Evolutionary conservation across 345 rosid species (phyloP).

Genomic region (Linum lewisii): DNA sequence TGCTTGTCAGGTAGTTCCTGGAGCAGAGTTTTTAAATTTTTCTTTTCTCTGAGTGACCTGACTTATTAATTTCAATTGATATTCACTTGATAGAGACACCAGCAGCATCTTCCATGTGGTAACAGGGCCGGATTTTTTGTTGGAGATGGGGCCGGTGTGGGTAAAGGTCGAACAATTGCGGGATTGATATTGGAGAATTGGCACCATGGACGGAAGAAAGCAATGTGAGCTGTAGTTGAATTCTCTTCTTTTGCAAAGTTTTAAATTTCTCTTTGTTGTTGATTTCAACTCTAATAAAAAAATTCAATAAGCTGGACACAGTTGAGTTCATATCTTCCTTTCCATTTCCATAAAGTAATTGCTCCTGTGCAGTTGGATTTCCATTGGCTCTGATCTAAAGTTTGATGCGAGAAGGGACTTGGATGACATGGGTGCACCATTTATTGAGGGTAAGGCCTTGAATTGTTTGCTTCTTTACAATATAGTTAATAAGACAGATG

Average conservation of each 20-base stretch:
- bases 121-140: slow-evolving; percentile 88
- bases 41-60: slow-evolving; percentile 13
- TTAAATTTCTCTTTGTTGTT: neutral
- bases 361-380: slow-evolving; percentile 77
- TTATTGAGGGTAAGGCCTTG: slow-evolving; percentile 50
- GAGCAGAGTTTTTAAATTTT: slow-evolving; percentile 17
- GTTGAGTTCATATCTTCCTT: slow-evolving; percentile 1
- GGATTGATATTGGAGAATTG: slow-evolving; percentile 97
- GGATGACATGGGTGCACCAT: slow-evolving; percentile 88
- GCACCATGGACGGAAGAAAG: slow-evolving; percentile 73
- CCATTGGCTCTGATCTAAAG: slow-evolving; percentile 95
- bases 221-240: slow-evolving; percentile 52
- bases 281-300: neutral
- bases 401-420: slow-evolving; percentile 95
- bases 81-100: slow-evolving; percentile 63
- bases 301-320: neutral
- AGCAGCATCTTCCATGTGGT: slow-evolving; percentile 78
- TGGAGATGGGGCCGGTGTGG: slow-evolving; percentile 99
- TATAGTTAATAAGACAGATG: neutral
- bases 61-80: slow-evolving; percentile 19
- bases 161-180: slow-evolving; percentile 96
- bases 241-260: slow-evolving; percentile 4
- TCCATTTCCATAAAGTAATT: slow-evolving; percentile 8
- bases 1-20: slow-evolving; percentile 76
- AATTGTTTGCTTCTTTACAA: slow-evolving; percentile 2